A percentile compares a stretch with the other conserved stretches of the same genome.
phyloP scores from a whole-genome alignment of 2,329 filamentous ascomycete species.

The Curvularia eragrostidis region DNA sequence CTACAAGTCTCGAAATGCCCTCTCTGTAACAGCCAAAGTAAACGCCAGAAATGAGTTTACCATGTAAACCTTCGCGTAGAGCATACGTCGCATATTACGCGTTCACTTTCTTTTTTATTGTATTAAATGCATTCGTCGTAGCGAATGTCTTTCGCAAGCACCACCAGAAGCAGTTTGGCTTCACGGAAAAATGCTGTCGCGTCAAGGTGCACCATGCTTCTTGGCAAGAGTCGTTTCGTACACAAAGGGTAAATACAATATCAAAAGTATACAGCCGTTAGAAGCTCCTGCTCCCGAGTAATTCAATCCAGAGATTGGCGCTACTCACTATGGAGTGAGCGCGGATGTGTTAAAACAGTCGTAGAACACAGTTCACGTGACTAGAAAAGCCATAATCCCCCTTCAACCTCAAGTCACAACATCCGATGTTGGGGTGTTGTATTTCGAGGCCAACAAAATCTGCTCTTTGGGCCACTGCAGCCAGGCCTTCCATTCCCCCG shows the following conservation, averaged over 20 bases:
- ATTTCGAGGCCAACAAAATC: constrained; percentile 17
- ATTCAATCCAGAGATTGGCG: neutral
- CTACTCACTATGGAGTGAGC: neutral
- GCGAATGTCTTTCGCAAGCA: constrained; percentile 12
- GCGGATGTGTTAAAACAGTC: neutral
- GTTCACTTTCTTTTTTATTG: neutral
- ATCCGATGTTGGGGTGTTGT: constrained; percentile 10
- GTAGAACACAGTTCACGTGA: neutral
- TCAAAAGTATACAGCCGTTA: too few relatives aligned
- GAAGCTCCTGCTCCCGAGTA: neutral
- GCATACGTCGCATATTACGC: too few relatives aligned
- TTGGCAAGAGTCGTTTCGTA: neutral
- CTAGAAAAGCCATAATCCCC: neutral
- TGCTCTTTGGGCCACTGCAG: constrained; percentile 40
- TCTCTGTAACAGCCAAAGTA: too few relatives aligned
- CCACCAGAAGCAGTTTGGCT: constrained; percentile 8
- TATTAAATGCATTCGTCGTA: neutral
- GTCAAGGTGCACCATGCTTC: neutral
- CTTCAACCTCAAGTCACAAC: constrained; percentile 1
- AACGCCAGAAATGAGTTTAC: too few relatives aligned
- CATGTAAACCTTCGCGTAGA: too few relatives aligned
- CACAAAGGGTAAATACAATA: neutral
- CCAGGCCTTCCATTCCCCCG: constrained; percentile 37
- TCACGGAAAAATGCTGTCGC: neutral
- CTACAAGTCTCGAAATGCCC: too few relatives aligned